These are phyloP conservation scores for Fistulifera solaris DNA, from an alignment of 108 stramenopile genomes.

Conservation along the genomic window DNA sequence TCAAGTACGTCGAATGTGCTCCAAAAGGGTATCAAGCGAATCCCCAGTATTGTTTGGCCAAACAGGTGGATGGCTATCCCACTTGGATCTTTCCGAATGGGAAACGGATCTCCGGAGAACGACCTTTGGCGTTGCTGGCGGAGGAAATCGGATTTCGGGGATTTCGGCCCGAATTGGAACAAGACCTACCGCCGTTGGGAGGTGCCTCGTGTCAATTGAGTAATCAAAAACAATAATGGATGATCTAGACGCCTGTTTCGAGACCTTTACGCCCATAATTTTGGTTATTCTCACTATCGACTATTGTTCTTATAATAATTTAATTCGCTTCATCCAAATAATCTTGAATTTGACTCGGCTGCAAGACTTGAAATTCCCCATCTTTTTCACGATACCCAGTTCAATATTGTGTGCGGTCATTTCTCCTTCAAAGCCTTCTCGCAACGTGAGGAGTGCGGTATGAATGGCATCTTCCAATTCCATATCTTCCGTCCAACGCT, in stretches of 20 bases:
- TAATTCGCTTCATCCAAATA: constrained; percentile 93
- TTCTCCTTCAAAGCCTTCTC: constrained; percentile 99
- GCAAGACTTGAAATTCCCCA: constrained; percentile 90
- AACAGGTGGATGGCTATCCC: constrained; percentile 64
- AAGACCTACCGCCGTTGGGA: constrained; percentile 21
- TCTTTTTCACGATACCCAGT: constrained; percentile 87
- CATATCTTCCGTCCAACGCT: constrained; percentile 92
- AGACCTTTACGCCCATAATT: too few species aligned
- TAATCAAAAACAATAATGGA: too few species aligned
- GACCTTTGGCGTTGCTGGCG: constrained; percentile 27
- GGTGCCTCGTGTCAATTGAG: too few species aligned
- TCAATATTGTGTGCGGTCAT: constrained; percentile 98
- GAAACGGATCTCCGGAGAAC: constrained; percentile 22
- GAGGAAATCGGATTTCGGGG: constrained; percentile 18
- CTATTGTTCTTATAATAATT: neutral
- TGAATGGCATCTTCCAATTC: constrained; percentile 99
- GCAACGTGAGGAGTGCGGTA: constrained; percentile 93
- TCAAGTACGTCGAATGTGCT: constrained; percentile 67
- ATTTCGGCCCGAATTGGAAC: constrained; percentile 26
- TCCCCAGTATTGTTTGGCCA: constrained; percentile 22
- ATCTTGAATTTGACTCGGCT: constrained; percentile 97
- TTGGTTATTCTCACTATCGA: too few species aligned
- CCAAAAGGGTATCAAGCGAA: constrained; percentile 49
- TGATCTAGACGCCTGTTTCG: too few species aligned
- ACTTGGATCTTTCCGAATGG: constrained; percentile 41